Evolutionary conservation across 2,329 filamentous ascomycete species (phyloP), one percentile per base, ranked within the genome.

Genomic region (Pseudogymnoascus sp.): DNA sequence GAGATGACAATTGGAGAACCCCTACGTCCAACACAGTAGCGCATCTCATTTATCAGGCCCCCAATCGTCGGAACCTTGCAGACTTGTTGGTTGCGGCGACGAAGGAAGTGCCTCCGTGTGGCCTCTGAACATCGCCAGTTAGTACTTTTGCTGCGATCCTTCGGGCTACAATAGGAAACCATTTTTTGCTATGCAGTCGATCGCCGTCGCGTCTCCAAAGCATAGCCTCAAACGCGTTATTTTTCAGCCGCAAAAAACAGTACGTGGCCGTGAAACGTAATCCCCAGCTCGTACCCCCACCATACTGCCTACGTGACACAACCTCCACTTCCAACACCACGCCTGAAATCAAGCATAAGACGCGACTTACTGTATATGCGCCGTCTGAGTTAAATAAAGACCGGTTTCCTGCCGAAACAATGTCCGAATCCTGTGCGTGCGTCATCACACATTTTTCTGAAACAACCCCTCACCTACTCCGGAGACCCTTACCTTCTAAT

Each of bases 381-480:
- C 47, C 28, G 15, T 53, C 28, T 30, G 47, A 53, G 47, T 14
- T 20, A 35, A 35, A 53, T 25, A 33, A 11, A 11, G n/a, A 18
- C n/a, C 25, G 33, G 9, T 4, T 50, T 53, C 28, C n/a, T n/a
- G n/a, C 9, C 25, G 6, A 33, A 53, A 33, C 25, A 53, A 53
- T 53, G 18, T 53, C 25, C 28, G 28, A 53, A 33, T 53, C 28
- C 47, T 20, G 28, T 11, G 15, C 47, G 28, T 53, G 28, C 28
- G 47, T 53, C 47, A 53, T 35, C 28, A 35, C 30, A 6, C 47
- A 33, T 3, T 33, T 53, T 18, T 53, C 47, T 35, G 47, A 53
- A 53, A 53, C 47, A 53, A 20, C 47, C 28, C 47, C 47, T 53
- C 47, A 53, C 47, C 28, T 53, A 53, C 28, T 53, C n/a, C 47